These are phyloP conservation scores for Nepenthes alata DNA, from an alignment of 179 eudicot species.

Conservation along the genomic window DNA sequence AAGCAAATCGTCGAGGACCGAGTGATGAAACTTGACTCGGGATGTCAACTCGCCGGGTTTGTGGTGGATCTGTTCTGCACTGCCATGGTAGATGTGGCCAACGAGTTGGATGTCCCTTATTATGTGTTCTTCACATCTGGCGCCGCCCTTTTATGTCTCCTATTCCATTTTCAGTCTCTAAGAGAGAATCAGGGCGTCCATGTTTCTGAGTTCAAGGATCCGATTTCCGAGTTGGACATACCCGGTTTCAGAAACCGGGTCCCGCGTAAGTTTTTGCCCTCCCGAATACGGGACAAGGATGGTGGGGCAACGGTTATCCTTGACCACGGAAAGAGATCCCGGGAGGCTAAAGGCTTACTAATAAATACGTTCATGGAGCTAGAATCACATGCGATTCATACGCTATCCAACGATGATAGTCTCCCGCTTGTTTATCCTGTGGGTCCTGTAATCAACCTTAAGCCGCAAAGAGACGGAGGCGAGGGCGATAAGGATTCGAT, in stretches of 20 bases:
- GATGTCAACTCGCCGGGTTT: neutral
- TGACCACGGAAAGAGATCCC: neutral
- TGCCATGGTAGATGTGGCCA: constrained; percentile 5
- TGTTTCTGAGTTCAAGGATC: constrained; percentile 10
- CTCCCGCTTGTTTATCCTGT: constrained; percentile 6
- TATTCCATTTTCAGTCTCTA: constrained; percentile 9
- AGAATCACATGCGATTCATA: constrained; percentile 8
- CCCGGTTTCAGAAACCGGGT: neutral
- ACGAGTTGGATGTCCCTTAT: constrained; percentile 10
- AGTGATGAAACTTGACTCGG: too few species aligned
- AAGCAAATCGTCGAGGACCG: too few species aligned
- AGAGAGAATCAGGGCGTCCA: constrained; percentile 7
- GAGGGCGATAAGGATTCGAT: neutral
- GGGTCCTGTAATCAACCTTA: neutral
- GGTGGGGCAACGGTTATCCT: neutral
- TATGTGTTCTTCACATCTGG: constrained; percentile 16
- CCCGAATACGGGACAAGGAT: neutral
- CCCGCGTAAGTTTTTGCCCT: constrained; percentile 4
- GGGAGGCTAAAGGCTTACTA: constrained; percentile 18
- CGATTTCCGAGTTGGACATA: neutral
- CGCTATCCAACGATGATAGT: neutral
- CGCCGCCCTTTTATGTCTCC: constrained; percentile 6
- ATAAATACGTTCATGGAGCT: constrained; percentile 23
- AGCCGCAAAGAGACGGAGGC: neutral
- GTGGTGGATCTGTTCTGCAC: constrained; percentile 18